phyloP scores from a whole-genome alignment of 1,284 basidiomycete species.

The Sporisorium exsertum region DNA sequence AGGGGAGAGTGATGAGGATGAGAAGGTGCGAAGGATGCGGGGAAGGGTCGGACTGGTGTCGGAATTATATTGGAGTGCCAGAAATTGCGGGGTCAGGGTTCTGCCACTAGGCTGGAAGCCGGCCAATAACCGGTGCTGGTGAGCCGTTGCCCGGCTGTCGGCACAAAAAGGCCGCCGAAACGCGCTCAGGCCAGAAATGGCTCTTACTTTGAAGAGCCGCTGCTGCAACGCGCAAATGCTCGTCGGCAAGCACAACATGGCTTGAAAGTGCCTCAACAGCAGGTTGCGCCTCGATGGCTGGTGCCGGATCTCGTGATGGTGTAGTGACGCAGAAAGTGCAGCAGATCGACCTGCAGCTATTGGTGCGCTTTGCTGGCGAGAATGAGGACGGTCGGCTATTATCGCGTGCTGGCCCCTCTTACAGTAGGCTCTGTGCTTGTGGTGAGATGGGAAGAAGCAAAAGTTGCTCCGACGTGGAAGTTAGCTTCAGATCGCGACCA shows the following conservation, averaged over 20 bases:
- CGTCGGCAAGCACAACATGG: background rate
- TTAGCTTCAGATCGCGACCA: background rate
- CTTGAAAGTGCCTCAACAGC: background rate
- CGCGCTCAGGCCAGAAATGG: constrained; percentile 24
- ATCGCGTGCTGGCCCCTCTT: too few species aligned
- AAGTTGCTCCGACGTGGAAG: background rate
- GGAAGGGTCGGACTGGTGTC: background rate
- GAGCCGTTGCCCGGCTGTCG: constrained; percentile 18
- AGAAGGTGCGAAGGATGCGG: constrained; percentile 3
- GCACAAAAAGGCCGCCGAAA: constrained; percentile 16
- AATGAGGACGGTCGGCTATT: background rate
- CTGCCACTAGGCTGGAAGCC: background rate
- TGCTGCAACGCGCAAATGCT: constrained; percentile 1
- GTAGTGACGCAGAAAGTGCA: background rate
- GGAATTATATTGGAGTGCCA: background rate
- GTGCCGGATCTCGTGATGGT: background rate
- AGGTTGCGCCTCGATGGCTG: background rate
- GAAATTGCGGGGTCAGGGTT: constrained; percentile 25
- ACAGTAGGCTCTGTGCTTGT: background rate
- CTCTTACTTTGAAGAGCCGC: background rate
- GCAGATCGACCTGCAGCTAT: background rate
- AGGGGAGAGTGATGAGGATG: background rate
- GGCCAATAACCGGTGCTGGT: constrained; percentile 9
- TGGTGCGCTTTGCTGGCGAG: background rate
- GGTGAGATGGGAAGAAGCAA: constrained; percentile 10